Percentiles rank a stretch among this genome's conserved stretches.
phyloP scores from a whole-genome alignment of 2,329 filamentous ascomycete genomes.

The Arthrobotrys entomopaga region DNA sequence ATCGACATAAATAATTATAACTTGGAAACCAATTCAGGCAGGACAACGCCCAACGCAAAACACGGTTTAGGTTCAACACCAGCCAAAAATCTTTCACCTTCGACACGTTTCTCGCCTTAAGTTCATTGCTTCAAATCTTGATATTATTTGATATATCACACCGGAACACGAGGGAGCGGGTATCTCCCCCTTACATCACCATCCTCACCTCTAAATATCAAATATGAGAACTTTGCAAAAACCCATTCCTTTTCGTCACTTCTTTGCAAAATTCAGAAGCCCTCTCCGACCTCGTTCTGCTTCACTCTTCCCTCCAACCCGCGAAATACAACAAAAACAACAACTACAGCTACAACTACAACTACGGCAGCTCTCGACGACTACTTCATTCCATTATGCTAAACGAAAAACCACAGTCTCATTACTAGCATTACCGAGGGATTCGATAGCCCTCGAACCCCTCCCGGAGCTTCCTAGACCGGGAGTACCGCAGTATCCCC shows the following conservation, averaged over 20 bases:
- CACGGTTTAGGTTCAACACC: too few relatives aligned
- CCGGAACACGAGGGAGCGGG: too few relatives aligned
- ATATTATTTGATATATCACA: too few relatives aligned
- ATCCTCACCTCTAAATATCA: too few relatives aligned
- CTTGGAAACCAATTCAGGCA: too few relatives aligned
- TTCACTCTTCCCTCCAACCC: constrained; percentile 62
- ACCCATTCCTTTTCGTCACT: background rate
- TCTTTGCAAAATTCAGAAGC: constrained; percentile 19
- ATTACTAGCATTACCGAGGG: constrained; percentile 28
- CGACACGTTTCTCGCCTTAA: too few relatives aligned
- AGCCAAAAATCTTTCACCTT: too few relatives aligned
- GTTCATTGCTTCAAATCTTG: too few relatives aligned
- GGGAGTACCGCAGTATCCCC: constrained; percentile 73
- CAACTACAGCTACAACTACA: background rate
- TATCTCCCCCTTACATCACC: too few relatives aligned
- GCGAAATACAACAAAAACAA: constrained; percentile 61
- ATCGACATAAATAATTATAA: too few relatives aligned
- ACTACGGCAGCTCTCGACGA: constrained; percentile 8
- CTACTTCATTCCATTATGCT: background rate
- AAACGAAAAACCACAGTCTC: constrained; percentile 45
- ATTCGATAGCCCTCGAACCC: constrained; percentile 32
- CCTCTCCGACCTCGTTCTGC: constrained; percentile 58
- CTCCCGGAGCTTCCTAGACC: constrained; percentile 56
- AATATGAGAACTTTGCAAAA: background rate
- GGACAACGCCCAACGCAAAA: too few relatives aligned